phyloP scores from a whole-genome alignment of 305 asterid genomes.

The Fraxinus dipetala region DNA sequence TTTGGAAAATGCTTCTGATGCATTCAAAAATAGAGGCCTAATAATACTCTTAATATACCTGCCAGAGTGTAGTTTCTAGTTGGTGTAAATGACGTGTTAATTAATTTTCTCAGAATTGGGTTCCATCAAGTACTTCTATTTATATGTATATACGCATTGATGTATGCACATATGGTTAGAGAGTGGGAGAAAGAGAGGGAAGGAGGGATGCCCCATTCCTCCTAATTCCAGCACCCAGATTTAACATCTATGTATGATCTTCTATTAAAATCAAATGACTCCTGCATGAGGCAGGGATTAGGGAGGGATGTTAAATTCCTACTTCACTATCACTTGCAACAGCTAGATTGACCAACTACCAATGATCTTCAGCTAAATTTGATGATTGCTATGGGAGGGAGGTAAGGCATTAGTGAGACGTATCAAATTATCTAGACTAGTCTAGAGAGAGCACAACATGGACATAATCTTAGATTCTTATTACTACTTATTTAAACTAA shows the following conservation, averaged over 20 bases:
- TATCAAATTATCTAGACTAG: not conserved
- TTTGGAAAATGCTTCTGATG: conserved; percentile 1
- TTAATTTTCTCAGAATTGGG: not conserved
- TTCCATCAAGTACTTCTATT: not conserved
- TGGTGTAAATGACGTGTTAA: not conserved
- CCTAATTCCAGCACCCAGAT: not conserved
- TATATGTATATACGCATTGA: not conserved
- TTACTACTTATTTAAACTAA: not conserved
- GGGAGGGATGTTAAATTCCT: not conserved
- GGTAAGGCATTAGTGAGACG: conserved; percentile 42
- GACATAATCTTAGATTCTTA: not conserved
- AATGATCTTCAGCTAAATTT: not conserved
- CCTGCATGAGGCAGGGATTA: not conserved
- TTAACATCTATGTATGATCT: not conserved
- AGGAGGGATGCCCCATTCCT: not conserved
- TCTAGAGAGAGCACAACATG: not conserved
- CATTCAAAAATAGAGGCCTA: not conserved
- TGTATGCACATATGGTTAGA: not conserved
- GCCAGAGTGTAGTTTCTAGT: not conserved
- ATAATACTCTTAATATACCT: not conserved
- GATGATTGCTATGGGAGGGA: not conserved
- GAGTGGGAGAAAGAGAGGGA: not conserved
- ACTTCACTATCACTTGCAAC: not conserved
- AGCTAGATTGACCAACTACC: not conserved
- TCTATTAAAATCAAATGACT: not conserved